Evolutionary conservation across 495 filamentous ascomycete species (phyloP).

Genomic region (Cercophora sp.): DNA sequence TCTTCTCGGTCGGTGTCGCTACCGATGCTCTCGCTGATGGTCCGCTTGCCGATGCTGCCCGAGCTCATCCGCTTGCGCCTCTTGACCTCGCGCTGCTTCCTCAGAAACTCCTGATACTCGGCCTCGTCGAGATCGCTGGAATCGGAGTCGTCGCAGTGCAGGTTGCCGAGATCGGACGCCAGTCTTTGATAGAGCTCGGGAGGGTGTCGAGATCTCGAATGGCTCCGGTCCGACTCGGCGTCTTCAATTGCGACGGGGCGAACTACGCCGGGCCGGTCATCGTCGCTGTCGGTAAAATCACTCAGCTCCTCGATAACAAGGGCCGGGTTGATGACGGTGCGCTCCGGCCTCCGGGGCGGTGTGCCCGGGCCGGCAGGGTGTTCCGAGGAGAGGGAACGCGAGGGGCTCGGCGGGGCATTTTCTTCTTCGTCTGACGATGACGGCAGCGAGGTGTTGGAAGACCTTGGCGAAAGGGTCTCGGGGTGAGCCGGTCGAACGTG

Average conservation of each 20-base stretch:
- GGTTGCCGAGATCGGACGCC: conserved; percentile 35
- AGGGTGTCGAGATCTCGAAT: conserved; percentile 32
- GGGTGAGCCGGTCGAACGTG: conserved; percentile 36
- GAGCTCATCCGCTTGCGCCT: conserved; percentile 46
- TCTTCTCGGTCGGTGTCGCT: conserved; percentile 53
- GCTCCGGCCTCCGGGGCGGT: conserved; percentile 21
- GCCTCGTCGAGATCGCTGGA: conserved; percentile 38
- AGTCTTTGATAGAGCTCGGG: conserved; percentile 37
- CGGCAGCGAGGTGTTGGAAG: conserved; percentile 37
- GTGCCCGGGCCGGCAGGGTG: conserved; percentile 14
- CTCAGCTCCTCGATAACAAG: conserved; percentile 45
- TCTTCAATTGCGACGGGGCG: conserved; percentile 43
- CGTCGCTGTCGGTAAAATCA: conserved; percentile 38
- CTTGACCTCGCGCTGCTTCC: conserved; percentile 35
- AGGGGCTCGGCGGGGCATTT: conserved; percentile 27
- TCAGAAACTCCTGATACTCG: conserved; percentile 31
- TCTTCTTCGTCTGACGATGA: conserved; percentile 26
- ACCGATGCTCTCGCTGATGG: conserved; percentile 49
- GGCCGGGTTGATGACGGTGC: conserved; percentile 29
- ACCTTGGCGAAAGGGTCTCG: conserved; percentile 49
- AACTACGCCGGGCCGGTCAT: conserved; percentile 35
- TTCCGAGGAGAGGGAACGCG: conserved; percentile 33
- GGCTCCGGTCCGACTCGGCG: conserved; percentile 42
- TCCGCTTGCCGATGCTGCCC: conserved; percentile 51
- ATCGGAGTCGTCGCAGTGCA: conserved; percentile 43